Evolutionary conservation across 257 asterid genomes (phyloP), one percentile per base, ranked within the genome.

Genomic region (Catharanthus roseus): DNA sequence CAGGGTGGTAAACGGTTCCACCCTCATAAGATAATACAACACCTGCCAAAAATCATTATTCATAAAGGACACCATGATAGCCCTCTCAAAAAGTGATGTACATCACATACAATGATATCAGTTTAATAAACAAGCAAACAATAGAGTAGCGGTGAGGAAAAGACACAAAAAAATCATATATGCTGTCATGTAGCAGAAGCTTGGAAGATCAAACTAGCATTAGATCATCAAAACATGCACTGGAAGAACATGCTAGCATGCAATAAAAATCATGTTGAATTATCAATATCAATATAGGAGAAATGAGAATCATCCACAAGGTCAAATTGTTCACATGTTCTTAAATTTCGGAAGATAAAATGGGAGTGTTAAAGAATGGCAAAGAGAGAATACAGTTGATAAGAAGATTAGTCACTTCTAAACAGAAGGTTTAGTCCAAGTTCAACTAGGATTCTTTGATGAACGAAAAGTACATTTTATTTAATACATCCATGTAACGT

Each of bases 1-100:
- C 33, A 93, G 91, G 67, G 99, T 93, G 68, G 99, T 93, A 84
- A 91, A 93, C 76, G 99, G 99, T 80, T 93, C 99, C 76, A 93
- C 70, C 81, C 99, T 87, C 53, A 86, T 74, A 72, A 93, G 99
- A 86, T 91, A 93, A 84, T 93, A 89, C 75, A 93, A 73, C 34
- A 93, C 99, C 99, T 93, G 90, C 68, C 78, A 70, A 63, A 69
- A 75, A 67, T 57, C 58, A 74, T 31, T 66, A 71, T 65, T 74
- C 73, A 76, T 57, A 71, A 33, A 65, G 13, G 61, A 72, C 47
- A 62, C 53, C 45, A 78, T 63, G 65, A 58, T 56, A 69, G 23
- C 53, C 44, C 24, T 53, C 63, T 58, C 29, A 45, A 10, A 50
- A 60, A 9, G 49, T 53, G 62, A 38, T 29, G 33, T 34, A 76